A percentile compares a stretch with the other conserved stretches of the same genome.
These are phyloP conservation scores for Yarrowia osloensis DNA, from an alignment of 805 yeast species.

Conservation along the genomic window DNA sequence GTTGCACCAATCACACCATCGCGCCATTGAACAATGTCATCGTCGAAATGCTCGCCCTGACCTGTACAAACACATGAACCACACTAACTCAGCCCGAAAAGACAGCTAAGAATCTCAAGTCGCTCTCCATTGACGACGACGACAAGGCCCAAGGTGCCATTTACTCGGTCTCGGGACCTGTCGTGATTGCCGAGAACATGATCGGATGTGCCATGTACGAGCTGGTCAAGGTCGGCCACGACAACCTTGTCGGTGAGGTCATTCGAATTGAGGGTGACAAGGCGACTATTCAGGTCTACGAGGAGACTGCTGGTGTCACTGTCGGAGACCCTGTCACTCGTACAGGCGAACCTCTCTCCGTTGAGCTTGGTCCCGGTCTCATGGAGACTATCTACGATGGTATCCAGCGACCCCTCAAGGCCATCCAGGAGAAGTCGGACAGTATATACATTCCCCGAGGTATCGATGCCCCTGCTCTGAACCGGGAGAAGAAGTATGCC, in stretches of 20 bases:
- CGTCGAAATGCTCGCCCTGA: too few species aligned
- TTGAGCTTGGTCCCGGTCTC: constrained; percentile 98
- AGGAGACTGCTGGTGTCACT: constrained; percentile 98
- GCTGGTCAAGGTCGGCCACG: constrained; percentile 96
- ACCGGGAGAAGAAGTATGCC: constrained; percentile 78
- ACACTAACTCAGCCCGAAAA: constrained; percentile 57
- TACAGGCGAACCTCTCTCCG: constrained; percentile 98
- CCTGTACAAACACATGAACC: too few species aligned
- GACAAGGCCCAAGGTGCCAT: constrained; percentile 68
- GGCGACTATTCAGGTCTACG: constrained; percentile 98
- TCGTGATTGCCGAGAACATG: constrained; percentile 96
- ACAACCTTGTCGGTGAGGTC: constrained; percentile 95
- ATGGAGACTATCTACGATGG: constrained; percentile 99
- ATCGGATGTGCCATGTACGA: constrained; percentile 99
- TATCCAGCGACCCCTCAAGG: constrained; percentile 97
- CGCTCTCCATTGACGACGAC: constrained; percentile 74
- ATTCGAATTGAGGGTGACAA: constrained; percentile 95
- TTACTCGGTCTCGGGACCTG: constrained; percentile 97
- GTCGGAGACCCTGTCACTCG: constrained; percentile 98
- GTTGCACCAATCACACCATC: too few species aligned
- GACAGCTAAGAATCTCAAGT: constrained; percentile 91
- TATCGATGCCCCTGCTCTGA: constrained; percentile 92
- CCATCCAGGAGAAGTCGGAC: constrained; percentile 82
- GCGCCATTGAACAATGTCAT: too few species aligned
- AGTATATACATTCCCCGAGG: constrained; percentile 99